A percentile compares a stretch with the other conserved stretches of the same genome.
phyloP scores from a whole-genome alignment of 2,329 filamentous ascomycete genomes.

The Zasmidium angulare region DNA sequence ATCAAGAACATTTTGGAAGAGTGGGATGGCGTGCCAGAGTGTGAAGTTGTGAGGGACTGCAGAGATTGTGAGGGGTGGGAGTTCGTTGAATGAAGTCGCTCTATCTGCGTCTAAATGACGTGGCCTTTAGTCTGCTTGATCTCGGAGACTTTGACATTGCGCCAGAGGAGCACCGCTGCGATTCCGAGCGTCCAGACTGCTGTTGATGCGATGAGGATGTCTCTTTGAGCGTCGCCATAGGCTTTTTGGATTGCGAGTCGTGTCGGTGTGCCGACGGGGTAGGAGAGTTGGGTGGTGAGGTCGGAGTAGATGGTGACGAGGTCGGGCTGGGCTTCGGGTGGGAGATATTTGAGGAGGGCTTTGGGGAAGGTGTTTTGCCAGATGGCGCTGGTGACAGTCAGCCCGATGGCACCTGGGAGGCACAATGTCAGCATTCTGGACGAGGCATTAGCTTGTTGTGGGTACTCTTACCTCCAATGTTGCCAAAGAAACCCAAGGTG shows the following conservation, averaged over 20 bases:
- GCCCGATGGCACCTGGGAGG: constrained; percentile 52
- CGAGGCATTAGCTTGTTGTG: no score
- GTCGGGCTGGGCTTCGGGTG: constrained; percentile 10
- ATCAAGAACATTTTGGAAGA: constrained; percentile 81
- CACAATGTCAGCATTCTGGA: constrained; percentile 35
- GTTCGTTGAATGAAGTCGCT: not conserved
- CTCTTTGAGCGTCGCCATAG: constrained; percentile 12
- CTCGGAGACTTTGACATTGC: constrained; percentile 10
- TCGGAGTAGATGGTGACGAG: constrained; percentile 5
- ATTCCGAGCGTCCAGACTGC: constrained; percentile 12
- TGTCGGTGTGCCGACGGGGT: constrained; percentile 11
- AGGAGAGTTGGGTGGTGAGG: constrained; percentile 11
- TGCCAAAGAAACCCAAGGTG: constrained; percentile 22
- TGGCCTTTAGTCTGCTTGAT: constrained; percentile 20
- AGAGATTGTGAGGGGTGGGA: not conserved
- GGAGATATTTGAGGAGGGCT: constrained; percentile 19
- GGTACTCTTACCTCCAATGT: constrained; percentile 32
- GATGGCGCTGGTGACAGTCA: constrained; percentile 30
- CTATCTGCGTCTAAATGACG: constrained; percentile 8
- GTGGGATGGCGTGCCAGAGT: constrained; percentile 70
- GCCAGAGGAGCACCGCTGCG: constrained; percentile 15
- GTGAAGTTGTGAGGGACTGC: not conserved
- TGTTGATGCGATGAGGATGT: constrained; percentile 17
- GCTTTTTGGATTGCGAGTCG: constrained; percentile 11
- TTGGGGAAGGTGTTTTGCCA: constrained; percentile 27